Evolutionary conservation across 352 stramenopile genomes (phyloP), one percentile per base, ranked within the genome.

Genomic region (Phytophthora vignae): DNA sequence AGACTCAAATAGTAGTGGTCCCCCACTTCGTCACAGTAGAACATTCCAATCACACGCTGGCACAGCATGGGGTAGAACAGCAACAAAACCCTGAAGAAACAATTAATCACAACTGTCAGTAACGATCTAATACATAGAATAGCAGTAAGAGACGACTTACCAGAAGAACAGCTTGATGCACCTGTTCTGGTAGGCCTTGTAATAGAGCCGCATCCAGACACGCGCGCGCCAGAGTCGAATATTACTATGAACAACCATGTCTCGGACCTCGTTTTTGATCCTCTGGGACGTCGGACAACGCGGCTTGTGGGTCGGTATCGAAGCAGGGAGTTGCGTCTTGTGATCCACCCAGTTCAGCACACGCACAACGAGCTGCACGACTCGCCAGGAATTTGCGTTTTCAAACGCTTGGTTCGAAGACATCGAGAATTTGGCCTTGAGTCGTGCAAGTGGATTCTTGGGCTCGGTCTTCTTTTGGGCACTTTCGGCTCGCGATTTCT

Each of bases 161-260:
- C 87, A 94, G 57, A 94, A 92, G 25, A 90, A 74, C 21, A 94
- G 61, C 67, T 92, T 94, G 63, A 88, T 89, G 57, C 85, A 92
- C 64, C 88, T 88, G 78, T 94, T 92, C 57, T 90, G 75, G 69
- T 91, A 94, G 25, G 82, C 79, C 49, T 82, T 79, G 63, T 88
- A 94, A 68, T 92, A 92, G 11, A 94, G 69, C 0, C 87, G 85
- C 38, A 94, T 73, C n/a, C 81, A 85, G 15, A 92, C 74, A 15
- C 87, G 87, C 21, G 84, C 85, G 12, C 82, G 76, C 84, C 84
- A 94, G 3, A 94, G 69, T 1, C 84, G 82, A 27, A 94, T 48
- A 60, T 94, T 94, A 66, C 84, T 94, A 15, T 83, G 72, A 6
- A 94, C 73, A 27, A 92, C 81, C 82, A 92, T 92, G 4, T 68